Conservation (phyloP, 78 protist species). For the slime mould (Dictyostelium discoideum) region DNA sequence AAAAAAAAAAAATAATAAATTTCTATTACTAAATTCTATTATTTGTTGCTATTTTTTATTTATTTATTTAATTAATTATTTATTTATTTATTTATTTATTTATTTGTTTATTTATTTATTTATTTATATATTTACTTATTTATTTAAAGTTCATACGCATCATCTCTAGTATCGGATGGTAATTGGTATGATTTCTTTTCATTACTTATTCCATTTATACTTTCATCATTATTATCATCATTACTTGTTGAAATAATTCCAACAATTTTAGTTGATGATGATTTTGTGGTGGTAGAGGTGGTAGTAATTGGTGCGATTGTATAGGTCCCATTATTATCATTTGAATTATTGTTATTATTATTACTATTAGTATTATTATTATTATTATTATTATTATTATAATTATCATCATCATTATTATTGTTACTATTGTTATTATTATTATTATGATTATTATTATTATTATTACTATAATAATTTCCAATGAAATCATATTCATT, state of each 20-base stretch:
- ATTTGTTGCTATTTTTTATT: too few species aligned
- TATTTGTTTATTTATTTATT: too few species aligned
- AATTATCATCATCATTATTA: neutral
- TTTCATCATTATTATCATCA: neutral
- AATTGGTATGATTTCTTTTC: neutral
- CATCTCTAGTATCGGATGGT: neutral
- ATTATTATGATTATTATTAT: neutral
- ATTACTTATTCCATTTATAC: neutral
- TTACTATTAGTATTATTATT: too few species aligned
- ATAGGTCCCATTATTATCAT: neutral
- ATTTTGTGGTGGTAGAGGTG: neutral
- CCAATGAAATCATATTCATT: constrained; percentile 6
- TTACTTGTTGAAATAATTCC: neutral
- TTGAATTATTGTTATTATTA: neutral
- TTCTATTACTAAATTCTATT: too few species aligned
- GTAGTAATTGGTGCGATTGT: neutral
- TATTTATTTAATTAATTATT: too few species aligned
- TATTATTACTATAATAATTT: neutral
- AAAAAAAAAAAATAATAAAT: too few species aligned
- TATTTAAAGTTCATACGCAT: neutral
- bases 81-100: too few species aligned
- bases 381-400: neutral
- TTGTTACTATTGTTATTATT: neutral
- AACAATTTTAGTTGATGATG: neutral
- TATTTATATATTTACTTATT: too few species aligned